Evolutionary conservation across 164 flowering plant species (phyloP), one percentile per base, ranked within the genome.

Genomic region (Malania oleifera): DNA sequence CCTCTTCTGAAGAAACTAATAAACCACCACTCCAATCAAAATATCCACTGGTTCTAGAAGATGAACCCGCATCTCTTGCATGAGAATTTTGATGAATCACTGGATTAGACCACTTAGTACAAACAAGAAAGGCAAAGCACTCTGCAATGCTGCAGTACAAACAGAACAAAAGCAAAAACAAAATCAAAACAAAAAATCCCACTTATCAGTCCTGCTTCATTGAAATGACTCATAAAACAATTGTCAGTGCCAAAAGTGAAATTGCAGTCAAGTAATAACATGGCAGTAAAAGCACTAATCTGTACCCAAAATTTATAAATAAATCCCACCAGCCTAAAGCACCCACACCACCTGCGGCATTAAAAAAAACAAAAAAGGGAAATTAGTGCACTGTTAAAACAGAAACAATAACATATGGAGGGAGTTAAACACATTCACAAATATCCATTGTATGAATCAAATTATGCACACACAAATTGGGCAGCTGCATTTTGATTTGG

Each of bases 261-360:
- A n/a, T n/a, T n/a, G n/a, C n/a, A n/a, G n/a, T n/a, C n/a, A n/a
- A n/a, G n/a, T n/a, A n/a, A n/a, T n/a, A 56, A 31, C 24, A 38
- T 27, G 53, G 35, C 7, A 9, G 17, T 22, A 13, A 45, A 25
- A 24, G 38, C 11, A n/a, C n/a, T n/a, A n/a, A n/a, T 15, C 12
- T 26, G 38, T 86, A 91, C 98, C 98, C 84, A 69, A 75, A 88
- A 71, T 86, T 88, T 66, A 91, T 85, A 66, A 88, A 85, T 60
- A 91, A 73, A 70, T 87, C 98, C 98, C 98, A 89, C 96, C 96
- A 92, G 52, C 93, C 85, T 58, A 92, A 72, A 56, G 88, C 82
- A 66, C 71, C 81, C 45, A 89, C 76, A 74, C 82, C 91, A 71
- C 98, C 98, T 92, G 84, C 78, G n/a, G n/a, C n/a, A n/a, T n/a